Conservation (phyloP, 139 green algal species). For the Chlamydomonas applanata region DNA sequence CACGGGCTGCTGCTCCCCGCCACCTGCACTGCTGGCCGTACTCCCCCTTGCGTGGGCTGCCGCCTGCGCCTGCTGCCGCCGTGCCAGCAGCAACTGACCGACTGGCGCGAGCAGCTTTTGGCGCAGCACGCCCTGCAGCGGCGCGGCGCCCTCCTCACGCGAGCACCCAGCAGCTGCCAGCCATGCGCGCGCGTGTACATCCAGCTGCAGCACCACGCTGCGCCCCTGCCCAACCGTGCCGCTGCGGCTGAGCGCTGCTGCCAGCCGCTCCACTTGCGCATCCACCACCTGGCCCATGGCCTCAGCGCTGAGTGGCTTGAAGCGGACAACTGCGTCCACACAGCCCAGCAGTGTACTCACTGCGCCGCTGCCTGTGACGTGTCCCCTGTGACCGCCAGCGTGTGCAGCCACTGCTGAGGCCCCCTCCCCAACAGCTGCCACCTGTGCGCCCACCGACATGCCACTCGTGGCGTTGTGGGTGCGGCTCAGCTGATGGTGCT, state of each 20-base stretch:
- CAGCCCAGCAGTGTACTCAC: slow-evolving; percentile 13
- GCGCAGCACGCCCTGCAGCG: too few species aligned
- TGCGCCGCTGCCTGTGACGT: slow-evolving; percentile 16
- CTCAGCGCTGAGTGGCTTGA: slow-evolving; percentile 13
- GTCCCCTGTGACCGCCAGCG: neutral
- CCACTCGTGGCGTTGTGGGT: neutral
- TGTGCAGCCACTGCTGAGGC: neutral
- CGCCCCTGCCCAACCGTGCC: neutral
- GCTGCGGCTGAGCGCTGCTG: neutral
- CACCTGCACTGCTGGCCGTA: too few species aligned
- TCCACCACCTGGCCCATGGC: slow-evolving; percentile 16
- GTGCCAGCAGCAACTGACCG: too few species aligned
- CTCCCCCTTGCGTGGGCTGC: too few species aligned
- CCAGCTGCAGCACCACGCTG: slow-evolving; percentile 1
- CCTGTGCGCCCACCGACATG: too few species aligned
- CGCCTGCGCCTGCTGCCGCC: too few species aligned
- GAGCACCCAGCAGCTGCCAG: neutral
- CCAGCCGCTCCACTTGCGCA: slow-evolving; percentile 24
- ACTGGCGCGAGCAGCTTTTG: too few species aligned
- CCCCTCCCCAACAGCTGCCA: neutral
- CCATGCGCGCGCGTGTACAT: neutral
- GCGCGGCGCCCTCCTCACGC: too few species aligned
- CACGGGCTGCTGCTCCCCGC: too few species aligned
- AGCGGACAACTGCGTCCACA: slow-evolving; percentile 34
- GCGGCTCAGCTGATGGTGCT: neutral